Evolutionary conservation across 2,329 filamentous ascomycete species (phyloP), one percentile per base, ranked within the genome.

Genomic region (Scedosporium minutisporum): DNA sequence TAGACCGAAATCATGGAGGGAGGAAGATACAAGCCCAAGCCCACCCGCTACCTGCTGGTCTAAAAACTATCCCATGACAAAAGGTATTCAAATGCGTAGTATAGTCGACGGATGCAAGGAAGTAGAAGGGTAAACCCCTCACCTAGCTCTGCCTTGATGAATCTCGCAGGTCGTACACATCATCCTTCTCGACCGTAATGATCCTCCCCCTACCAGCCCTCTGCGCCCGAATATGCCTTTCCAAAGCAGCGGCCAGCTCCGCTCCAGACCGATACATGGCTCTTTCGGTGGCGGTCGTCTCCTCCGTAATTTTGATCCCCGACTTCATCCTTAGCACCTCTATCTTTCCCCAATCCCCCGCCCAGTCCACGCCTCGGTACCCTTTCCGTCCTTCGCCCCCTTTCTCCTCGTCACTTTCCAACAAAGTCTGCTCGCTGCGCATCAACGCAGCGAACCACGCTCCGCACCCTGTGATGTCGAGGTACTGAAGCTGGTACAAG

Each of bases 391-490:
- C 61, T 3, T 57, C 25, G 16, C 38, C 42, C n/a, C 27, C 61
- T 6, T 27, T 42, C 10, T 14, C 42, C 5, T 44, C 46, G 59
- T 44, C 74, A 44, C 70, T 74, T 62, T 82, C 79, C 44, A 78
- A 75, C 33, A 77, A 77, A 0, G 75, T 76, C 55, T 69, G 66
- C 14, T 69, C 62, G 65, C 60, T 57, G 27, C 38, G 48, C 57
- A 74, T 76, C 60, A 86, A 71, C 9, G 81, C 82, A 58, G 74
- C 73, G 63, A 77, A 76, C 85, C 85, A 88, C 16, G 77, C 70
- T 0, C 71, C 73, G 65, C 85, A 87, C 1, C 85, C 85, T 0
- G 82, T 85, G 46, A 88, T 71, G 67, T 87, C 84, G 6, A 88
- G 75, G 60, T 82, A 84, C 69, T 87, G 83, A 1, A 88, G 76